These are phyloP conservation scores for Paxillus involutus DNA, from an alignment of 768 basidiomycete species.

Conservation along the genomic window DNA sequence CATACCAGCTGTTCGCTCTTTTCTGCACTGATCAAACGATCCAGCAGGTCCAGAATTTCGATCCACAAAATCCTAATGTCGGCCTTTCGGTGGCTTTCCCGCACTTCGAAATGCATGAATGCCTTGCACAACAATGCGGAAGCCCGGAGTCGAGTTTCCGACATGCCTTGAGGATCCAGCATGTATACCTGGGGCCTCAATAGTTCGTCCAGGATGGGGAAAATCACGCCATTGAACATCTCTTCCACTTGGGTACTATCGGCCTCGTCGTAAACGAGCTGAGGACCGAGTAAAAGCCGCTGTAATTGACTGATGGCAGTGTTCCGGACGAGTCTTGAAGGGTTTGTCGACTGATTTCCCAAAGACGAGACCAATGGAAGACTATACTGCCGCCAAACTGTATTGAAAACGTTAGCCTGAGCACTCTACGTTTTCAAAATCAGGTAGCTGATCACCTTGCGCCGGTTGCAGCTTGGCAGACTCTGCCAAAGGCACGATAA, in stretches of 20 bases:
- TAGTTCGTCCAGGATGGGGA: constrained; percentile 90
- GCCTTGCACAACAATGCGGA: constrained; percentile 91
- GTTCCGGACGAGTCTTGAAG: constrained; percentile 83
- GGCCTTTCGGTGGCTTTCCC: constrained; percentile 56
- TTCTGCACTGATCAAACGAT: constrained; percentile 85
- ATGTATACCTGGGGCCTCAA: constrained; percentile 79
- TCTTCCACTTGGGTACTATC: constrained; percentile 70
- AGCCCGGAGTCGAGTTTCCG: constrained; percentile 86
- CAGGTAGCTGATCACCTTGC: constrained; percentile 23
- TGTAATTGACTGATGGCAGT: constrained; percentile 78
- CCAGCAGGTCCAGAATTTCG: constrained; percentile 83
- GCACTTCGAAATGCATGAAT: constrained; percentile 90
- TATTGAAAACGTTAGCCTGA: constrained; percentile 17
- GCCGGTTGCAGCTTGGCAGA: constrained; percentile 37
- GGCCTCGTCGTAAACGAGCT: constrained; percentile 57
- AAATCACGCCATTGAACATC: constrained; percentile 85
- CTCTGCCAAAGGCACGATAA: constrained; percentile 59
- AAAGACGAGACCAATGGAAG: constrained; percentile 74
- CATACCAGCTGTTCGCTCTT: constrained; percentile 81
- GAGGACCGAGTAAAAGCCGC: constrained; percentile 78
- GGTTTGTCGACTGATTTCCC: constrained; percentile 79
- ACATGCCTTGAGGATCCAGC: constrained; percentile 83
- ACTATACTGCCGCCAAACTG: constrained; percentile 77
- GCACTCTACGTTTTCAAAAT: not conserved
- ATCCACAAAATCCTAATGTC: constrained; percentile 84